phyloP scores from a whole-genome alignment of 2,329 filamentous ascomycete genomes.

The Cercospora beticola region DNA sequence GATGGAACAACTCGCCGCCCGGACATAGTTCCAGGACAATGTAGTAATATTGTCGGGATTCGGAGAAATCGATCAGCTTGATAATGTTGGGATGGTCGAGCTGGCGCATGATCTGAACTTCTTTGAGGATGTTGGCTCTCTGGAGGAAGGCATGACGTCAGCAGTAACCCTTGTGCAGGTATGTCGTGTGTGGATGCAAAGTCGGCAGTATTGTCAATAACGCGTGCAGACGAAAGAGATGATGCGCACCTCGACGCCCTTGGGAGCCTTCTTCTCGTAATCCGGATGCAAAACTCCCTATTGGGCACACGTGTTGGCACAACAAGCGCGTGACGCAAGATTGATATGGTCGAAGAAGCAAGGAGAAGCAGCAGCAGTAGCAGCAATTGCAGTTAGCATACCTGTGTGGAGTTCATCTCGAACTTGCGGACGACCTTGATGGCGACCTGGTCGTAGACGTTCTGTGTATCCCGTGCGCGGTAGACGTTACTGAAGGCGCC shows the following conservation, averaged over 20 bases:
- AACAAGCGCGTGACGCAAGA: not conserved
- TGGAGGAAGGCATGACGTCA: slow-evolving; percentile 51
- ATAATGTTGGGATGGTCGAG: slow-evolving; percentile 95
- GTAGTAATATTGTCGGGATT: slow-evolving; percentile 94
- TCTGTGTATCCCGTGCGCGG: slow-evolving; percentile 73
- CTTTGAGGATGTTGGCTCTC: slow-evolving; percentile 96
- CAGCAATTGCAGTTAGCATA: slow-evolving; percentile 55
- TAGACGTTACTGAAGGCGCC: slow-evolving; percentile 99
- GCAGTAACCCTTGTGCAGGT: slow-evolving; percentile 32
- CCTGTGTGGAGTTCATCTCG: slow-evolving; percentile 98
- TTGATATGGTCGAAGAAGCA: slow-evolving; percentile 18
- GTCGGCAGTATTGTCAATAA: slow-evolving; percentile 12
- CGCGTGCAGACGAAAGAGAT: slow-evolving; percentile 17
- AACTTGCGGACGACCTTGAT: slow-evolving; percentile 99
- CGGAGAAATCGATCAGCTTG: slow-evolving; percentile 88
- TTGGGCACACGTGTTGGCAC: slow-evolving; percentile 32
- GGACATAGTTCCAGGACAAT: slow-evolving; percentile 94
- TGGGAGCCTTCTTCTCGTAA: slow-evolving; percentile 80
- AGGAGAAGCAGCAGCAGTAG: slow-evolving; percentile 15
- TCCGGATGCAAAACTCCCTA: slow-evolving; percentile 80
- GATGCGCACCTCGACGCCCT: slow-evolving; percentile 90
- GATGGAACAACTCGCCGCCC: slow-evolving; percentile 95
- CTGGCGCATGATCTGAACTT: slow-evolving; percentile 98
- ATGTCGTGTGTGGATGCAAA: not conserved
- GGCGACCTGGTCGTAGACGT: slow-evolving; percentile 75